Base-by-base conservation (phyloP, 805 yeast species). In the Lipomyces starkeyi region DNA sequence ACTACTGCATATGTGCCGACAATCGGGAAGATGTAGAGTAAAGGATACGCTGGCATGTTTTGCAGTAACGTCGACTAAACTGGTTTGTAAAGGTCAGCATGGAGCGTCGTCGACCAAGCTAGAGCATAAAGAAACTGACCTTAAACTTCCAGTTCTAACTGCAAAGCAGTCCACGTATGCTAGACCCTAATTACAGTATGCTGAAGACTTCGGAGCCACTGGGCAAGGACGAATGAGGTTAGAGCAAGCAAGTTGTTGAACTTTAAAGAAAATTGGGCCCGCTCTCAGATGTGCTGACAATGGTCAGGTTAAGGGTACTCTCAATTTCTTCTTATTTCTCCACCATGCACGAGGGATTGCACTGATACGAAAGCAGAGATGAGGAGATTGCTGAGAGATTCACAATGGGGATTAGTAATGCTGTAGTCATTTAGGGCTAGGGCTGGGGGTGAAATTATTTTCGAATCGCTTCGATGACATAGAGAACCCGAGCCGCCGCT, bases 1-100 rank as follows among this genome's bases (percentile, higher is more conserved):
- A 29, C 7, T 14, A 65, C 64, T 1, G 68, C 68, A 43, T 62
- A 65, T 11, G 62, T 29, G 52, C 62, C 56, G 27, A 65, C 54
- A 11, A 40, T 57, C 8, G 62, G 60, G 52, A 65, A 40, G 3
- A 65, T 35, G 37, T 65, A 65, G 22, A 65, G 52, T 25, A 54
- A 37, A n/a, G 68, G 68, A 52, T 65, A 65, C 22, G 58, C 22
- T 43, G 22, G 20, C 49, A 43, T 43, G 8, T 17, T n/a, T 43
- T 37, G 14, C 32, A 29, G 32, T 29, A 29, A 29, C 7, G 32
- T 29, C 43, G 43, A 37, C 43, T 37, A 13, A 37, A 35, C 4
- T 14, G 43, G 14, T 37, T 37, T 37, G 43, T 13, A 35, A 35
- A 35, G 40, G 40, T 35, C 13, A 37, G 43, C 7, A 29, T 29